phyloP scores from a whole-genome alignment of 2,329 filamentous ascomycete genomes.

The Colletotrichum chrysophilum region DNA sequence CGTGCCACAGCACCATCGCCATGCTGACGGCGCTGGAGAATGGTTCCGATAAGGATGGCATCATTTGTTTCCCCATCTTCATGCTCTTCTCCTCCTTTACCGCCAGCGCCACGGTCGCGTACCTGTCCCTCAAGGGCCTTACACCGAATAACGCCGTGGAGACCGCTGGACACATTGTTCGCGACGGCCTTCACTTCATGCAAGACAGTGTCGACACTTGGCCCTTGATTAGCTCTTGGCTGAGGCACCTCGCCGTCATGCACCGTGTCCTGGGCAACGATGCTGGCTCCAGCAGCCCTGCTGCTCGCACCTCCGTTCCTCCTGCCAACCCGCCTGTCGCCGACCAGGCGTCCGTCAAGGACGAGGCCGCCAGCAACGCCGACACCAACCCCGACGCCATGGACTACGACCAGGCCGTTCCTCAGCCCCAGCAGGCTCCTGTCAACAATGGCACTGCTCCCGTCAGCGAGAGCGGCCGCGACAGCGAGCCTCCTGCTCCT shows the following conservation, averaged over 20 bases:
- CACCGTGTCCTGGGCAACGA: conserved; percentile 63
- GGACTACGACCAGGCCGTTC: conserved; percentile 59
- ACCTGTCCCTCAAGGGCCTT: conserved; percentile 66
- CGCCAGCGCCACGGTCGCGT: conserved; percentile 64
- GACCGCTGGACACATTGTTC: conserved; percentile 61
- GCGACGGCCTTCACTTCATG: conserved; percentile 64
- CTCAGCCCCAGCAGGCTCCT: conserved; percentile 33
- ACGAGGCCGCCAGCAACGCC: conserved; percentile 59
- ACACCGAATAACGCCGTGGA: conserved; percentile 62
- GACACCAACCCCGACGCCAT: conserved; percentile 61
- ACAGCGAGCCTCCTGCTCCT: conserved; percentile 58
- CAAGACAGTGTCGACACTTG: conserved; percentile 64
- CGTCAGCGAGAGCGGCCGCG: conserved; percentile 47
- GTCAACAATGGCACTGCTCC: conserved; percentile 23
- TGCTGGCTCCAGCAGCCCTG: conserved; percentile 40
- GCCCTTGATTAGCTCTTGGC: conserved; percentile 65
- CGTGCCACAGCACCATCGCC: conserved; percentile 63
- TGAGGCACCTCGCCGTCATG: conserved; percentile 66
- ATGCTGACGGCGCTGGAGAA: conserved; percentile 60
- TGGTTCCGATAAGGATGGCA: conserved; percentile 61
- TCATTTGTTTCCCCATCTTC: conserved; percentile 67
- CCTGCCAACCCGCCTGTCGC: conserved; percentile 30
- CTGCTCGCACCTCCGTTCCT: conserved; percentile 33
- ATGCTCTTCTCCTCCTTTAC: conserved; percentile 69
- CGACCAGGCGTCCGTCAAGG: conserved; percentile 51